Conservation (phyloP, 2,329 filamentous ascomycete genomes). For the Colletotrichum incanum region DNA sequence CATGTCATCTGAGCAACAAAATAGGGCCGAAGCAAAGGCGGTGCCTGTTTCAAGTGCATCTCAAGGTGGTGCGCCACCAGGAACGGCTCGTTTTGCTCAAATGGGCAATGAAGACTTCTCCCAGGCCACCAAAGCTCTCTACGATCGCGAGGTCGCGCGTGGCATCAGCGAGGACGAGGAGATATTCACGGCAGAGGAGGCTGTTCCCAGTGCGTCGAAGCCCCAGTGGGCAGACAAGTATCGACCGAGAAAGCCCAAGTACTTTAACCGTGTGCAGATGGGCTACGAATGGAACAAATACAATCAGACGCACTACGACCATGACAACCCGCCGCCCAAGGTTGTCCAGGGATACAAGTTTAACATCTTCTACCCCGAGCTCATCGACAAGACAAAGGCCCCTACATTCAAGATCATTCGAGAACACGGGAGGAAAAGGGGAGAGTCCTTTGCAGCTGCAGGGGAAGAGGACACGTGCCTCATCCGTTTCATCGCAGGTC, state of each 20-base stretch:
- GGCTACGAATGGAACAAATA: slow-evolving; percentile 99
- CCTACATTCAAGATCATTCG: slow-evolving; percentile 97
- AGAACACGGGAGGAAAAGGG: slow-evolving; percentile 89
- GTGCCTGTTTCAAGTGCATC: slow-evolving; percentile 28
- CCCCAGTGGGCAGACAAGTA: slow-evolving; percentile 89
- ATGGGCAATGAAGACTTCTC: slow-evolving; percentile 85
- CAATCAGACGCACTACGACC: slow-evolving; percentile 99
- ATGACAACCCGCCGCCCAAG: slow-evolving; percentile 97
- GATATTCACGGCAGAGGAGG: slow-evolving; percentile 92
- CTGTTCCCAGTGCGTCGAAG: slow-evolving; percentile 74
- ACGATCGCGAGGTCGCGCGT: slow-evolving; percentile 92
- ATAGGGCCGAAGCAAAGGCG: slow-evolving; percentile 48
- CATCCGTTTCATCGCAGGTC: slow-evolving; percentile 94
- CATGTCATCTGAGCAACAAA: slow-evolving; percentile 36
- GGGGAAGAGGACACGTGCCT: slow-evolving; percentile 98
- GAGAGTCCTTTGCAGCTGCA: slow-evolving; percentile 92
- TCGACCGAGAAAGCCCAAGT: slow-evolving; percentile 90
- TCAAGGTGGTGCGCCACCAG: slow-evolving; percentile 60
- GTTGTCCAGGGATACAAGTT: slow-evolving; percentile 99
- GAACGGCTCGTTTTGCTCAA: slow-evolving; percentile 78
- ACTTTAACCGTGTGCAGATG: slow-evolving; percentile 99
- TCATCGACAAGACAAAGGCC: slow-evolving; percentile 94
- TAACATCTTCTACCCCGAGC: slow-evolving; percentile 98
- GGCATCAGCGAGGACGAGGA: slow-evolving; percentile 96
- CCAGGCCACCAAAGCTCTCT: slow-evolving; percentile 88